These are phyloP conservation scores for Xylaria cubensis DNA, from an alignment of 495 filamentous ascomycete species.

Conservation along the genomic window DNA sequence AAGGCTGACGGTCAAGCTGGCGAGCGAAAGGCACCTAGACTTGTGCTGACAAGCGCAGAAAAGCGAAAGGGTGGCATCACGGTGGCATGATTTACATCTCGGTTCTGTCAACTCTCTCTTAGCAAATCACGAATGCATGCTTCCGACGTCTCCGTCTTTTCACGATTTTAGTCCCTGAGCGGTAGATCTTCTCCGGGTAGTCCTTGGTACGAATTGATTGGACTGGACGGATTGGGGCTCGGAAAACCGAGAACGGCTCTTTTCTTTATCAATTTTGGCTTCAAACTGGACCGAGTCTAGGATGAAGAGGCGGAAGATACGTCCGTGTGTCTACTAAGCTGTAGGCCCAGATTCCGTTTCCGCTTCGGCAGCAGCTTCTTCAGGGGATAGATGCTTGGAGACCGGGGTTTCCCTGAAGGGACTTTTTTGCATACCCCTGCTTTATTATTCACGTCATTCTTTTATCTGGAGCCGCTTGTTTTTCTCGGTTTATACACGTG, in stretches of 20 bases:
- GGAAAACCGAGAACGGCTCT: slow-evolving; percentile 36
- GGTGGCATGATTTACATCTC: slow-evolving; percentile 30
- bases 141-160: slow-evolving; percentile 43
- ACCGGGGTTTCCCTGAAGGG: slow-evolving; percentile 31
- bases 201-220: slow-evolving; percentile 38
- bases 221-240: slow-evolving; percentile 33
- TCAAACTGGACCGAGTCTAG: slow-evolving; percentile 27
- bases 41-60: slow-evolving; percentile 86
- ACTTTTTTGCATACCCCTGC: slow-evolving; percentile 32
- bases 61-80: slow-evolving; percentile 81
- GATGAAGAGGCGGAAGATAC: slow-evolving; percentile 28
- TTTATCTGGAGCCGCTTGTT: slow-evolving; percentile 33
- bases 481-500: slow-evolving; percentile 27
- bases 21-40: slow-evolving; percentile 80
- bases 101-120: slow-evolving; percentile 32
- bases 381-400: slow-evolving; percentile 36
- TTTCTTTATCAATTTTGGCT: slow-evolving; percentile 37
- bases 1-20: slow-evolving; percentile 60
- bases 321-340: slow-evolving; percentile 33
- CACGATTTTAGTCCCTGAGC: slow-evolving; percentile 38
- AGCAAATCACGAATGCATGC: slow-evolving; percentile 43
- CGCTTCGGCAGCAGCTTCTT: slow-evolving; percentile 26
- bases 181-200: slow-evolving; percentile 41
- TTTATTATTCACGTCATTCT: slow-evolving; percentile 44
- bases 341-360: slow-evolving; percentile 27